Base-by-base conservation (phyloP, 1,139 yeast species). In the Kazachstania sp. region DNA sequence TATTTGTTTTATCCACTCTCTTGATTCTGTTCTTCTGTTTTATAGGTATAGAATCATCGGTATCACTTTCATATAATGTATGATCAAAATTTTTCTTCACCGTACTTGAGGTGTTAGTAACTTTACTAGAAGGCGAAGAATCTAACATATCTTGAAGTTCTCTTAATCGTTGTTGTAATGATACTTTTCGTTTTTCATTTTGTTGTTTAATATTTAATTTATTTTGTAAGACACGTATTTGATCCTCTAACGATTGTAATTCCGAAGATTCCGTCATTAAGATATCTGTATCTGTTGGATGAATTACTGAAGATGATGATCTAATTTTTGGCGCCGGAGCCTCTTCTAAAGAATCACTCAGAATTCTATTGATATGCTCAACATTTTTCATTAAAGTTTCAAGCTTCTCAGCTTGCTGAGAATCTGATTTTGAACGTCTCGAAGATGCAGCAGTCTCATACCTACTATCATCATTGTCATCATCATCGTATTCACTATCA, bases 201-300 rank as follows among this genome's bases (percentile, higher is more conserved):
- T 60, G 64, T 28, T 57, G 55, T 46, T 55, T 62, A 29, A 57
- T 54, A 11, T 55, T 51, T 13, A 61, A 52, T 36, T 56, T 59
- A 13, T 58, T 48, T 41, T 60, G 59, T 28, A 59, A 50, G 3
- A 55, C 50, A 34, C 57, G 60, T 12, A 63, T 56, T 44, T 60
- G 59, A 19, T 57, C 60, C 43, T 63, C 65, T 40, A 63, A 45
- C 34, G 50, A 51, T 46, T 57, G 58, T 23, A 62, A 51, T 46
- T 62, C 66, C n/a, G 50, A 47, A 19, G 64, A 60, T 41, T 62
- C 65, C 35, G 54, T 57, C 23, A 60, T 48, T 50, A 61, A 46
- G 5, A 61, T 59, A 41, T 61, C 67, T 43, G 57, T 61, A 34
- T 63, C 66, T 2, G 63, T 49, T 18, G 60, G 60, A 28, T 38